Evolutionary conservation across 169 alveolate genomes (phyloP).

Genomic region (Plasmodium billcollinsi): DNA sequence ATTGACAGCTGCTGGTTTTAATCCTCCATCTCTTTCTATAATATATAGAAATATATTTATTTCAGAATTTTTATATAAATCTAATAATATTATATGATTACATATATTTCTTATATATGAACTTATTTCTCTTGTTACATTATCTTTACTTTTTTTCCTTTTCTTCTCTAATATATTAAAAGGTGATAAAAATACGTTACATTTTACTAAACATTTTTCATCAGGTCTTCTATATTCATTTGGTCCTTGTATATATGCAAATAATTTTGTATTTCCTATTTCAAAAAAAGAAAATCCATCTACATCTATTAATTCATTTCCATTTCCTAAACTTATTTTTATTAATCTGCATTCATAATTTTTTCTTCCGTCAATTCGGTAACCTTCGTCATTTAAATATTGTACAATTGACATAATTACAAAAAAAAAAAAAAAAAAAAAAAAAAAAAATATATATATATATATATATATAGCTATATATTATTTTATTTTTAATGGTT

Average conservation of each 20-base stretch:
- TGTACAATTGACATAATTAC: conserved; percentile 73
- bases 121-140: conserved; percentile 72
- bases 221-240: conserved; percentile 72
- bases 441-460: not conserved
- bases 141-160: conserved; percentile 69
- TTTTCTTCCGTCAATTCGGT: conserved; percentile 85
- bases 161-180: conserved; percentile 68
- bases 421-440: not conserved
- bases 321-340: conserved; percentile 80
- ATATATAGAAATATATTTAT: conserved; percentile 50
- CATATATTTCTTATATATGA: conserved; percentile 73
- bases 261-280: conserved; percentile 68
- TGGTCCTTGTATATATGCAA: conserved; percentile 74
- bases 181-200: conserved; percentile 75
- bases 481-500: too few species aligned
- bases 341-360: conserved; percentile 80
- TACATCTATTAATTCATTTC: conserved; percentile 66
- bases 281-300: conserved; percentile 74
- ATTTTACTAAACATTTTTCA: conserved; percentile 66
- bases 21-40: conserved; percentile 77
- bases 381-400: conserved; percentile 85
- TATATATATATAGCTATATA: not conserved
- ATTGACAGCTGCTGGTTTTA: conserved; percentile 83
- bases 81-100: conserved; percentile 79
- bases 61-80: conserved; percentile 72